Conservation (phyloP, 176 grass and related monocot species). For the Avena sativa region DNA sequence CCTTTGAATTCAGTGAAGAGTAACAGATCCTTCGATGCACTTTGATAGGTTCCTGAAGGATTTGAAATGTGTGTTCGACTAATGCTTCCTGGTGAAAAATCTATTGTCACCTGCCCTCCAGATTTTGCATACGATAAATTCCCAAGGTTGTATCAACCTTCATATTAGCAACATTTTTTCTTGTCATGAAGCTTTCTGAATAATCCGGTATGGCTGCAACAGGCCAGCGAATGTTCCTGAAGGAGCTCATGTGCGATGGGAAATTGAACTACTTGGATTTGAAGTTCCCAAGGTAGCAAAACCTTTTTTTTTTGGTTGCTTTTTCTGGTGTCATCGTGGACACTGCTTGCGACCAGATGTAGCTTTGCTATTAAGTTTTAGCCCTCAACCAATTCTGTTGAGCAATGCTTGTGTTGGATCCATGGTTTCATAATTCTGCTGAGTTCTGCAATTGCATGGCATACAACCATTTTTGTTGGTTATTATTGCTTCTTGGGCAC, state of each 20-base stretch:
- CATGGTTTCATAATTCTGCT: slow-evolving; percentile 14
- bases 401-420: slow-evolving; percentile 12
- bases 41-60: slow-evolving; percentile 87
- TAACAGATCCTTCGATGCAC: slow-evolving; percentile 8
- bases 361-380: slow-evolving; percentile 17
- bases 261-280: slow-evolving; percentile 94
- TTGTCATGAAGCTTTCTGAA: slow-evolving; percentile 37
- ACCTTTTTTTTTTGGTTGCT: slow-evolving; percentile 40
- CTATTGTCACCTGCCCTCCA: slow-evolving; percentile 84
- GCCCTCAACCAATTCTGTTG: background rate
- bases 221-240: slow-evolving; percentile 92
- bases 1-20: slow-evolving; percentile 25
- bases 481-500: background rate
- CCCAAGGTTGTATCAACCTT: slow-evolving; percentile 67
- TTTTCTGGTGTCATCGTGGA: background rate
- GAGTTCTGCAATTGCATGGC: background rate
- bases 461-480: slow-evolving; percentile 18
- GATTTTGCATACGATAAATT: slow-evolving; percentile 99
- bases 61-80: slow-evolving; percentile 97
- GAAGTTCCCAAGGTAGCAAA: slow-evolving; percentile 81
- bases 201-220: slow-evolving; percentile 44
- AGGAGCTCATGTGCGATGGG: slow-evolving; percentile 92
- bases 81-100: slow-evolving; percentile 99
- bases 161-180: slow-evolving; percentile 30
- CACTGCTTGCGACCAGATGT: background rate